These are phyloP conservation scores for Pyrenopolyporus hunteri DNA, from an alignment of 495 filamentous ascomycete genomes.

Conservation along the genomic window DNA sequence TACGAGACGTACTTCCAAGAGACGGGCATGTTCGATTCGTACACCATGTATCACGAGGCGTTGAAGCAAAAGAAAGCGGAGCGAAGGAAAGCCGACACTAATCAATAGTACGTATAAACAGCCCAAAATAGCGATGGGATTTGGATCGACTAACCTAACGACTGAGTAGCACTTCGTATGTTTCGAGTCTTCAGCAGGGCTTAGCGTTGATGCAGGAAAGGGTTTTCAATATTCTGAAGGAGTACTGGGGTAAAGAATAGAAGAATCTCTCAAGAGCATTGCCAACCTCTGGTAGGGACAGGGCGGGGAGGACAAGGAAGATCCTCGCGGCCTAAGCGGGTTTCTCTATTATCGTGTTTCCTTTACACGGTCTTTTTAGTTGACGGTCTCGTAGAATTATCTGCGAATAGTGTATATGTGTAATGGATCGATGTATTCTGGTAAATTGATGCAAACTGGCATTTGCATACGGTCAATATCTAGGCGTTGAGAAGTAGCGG, in stretches of 20 bases:
- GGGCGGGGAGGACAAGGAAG: no score
- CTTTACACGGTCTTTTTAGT: no score
- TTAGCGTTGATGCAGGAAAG: conserved; percentile 12
- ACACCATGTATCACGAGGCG: conserved; percentile 33
- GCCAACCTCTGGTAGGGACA: not conserved
- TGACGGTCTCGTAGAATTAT: no score
- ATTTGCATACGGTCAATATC: no score
- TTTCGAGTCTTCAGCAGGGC: conserved; percentile 4
- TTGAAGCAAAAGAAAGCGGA: conserved; percentile 23
- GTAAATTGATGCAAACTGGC: no score
- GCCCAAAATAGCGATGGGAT: not conserved
- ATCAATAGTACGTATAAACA: conserved; percentile 15
- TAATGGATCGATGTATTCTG: no score
- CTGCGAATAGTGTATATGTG: no score
- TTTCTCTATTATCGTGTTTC: no score
- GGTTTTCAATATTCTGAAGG: conserved; percentile 11
- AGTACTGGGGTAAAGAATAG: conserved; percentile 13
- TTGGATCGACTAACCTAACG: not conserved
- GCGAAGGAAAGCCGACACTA: not conserved
- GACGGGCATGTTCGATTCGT: conserved; percentile 55
- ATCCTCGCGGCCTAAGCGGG: no score
- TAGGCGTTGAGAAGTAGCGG: no score
- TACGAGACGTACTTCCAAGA: conserved; percentile 59
- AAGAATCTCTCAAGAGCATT: not conserved
- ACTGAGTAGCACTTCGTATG: conserved; percentile 3